Conservation (phyloP, 2,329 filamentous ascomycete genomes). For the Pseudocercospora crystallina region DNA sequence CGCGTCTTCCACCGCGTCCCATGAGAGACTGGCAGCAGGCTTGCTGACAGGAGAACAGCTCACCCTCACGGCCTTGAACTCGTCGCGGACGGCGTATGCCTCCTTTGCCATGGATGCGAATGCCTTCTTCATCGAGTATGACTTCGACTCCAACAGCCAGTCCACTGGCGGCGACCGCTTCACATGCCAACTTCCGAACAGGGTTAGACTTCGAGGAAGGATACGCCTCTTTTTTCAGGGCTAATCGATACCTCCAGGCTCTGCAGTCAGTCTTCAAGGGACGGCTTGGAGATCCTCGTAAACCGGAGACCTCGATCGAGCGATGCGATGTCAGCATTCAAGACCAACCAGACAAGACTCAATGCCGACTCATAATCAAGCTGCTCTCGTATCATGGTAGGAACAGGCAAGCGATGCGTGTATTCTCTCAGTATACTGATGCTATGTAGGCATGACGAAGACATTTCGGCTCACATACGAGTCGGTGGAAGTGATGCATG, state of each 20-base stretch:
- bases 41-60: conserved; percentile 52
- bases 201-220: conserved; percentile 46
- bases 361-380: conserved; percentile 72
- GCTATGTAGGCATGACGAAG: conserved; percentile 63
- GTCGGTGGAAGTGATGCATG: conserved; percentile 70
- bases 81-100: conserved; percentile 77
- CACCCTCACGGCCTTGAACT: conserved; percentile 71
- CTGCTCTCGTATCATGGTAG: conserved; percentile 71
- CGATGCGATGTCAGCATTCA: conserved; percentile 72
- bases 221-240: background rate
- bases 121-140: conserved; percentile 72
- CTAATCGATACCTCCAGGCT: conserved; percentile 23
- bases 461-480: conserved; percentile 77
- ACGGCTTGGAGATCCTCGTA: conserved; percentile 61
- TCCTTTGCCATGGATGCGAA: conserved; percentile 67
- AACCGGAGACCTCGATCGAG: conserved; percentile 70
- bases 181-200: conserved; percentile 73
- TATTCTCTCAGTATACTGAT: conserved; percentile 17
- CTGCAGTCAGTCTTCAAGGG: conserved; percentile 74
- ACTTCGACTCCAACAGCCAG: conserved; percentile 48
- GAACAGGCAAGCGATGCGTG: background rate
- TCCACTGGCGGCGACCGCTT: conserved; percentile 51
- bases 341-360: conserved; percentile 64
- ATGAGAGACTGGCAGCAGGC: too few relatives aligned
- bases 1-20: conserved; percentile 34